phyloP scores from a whole-genome alignment of 2,329 filamentous ascomycete genomes.

The Sporothrix pseudoabietina region DNA sequence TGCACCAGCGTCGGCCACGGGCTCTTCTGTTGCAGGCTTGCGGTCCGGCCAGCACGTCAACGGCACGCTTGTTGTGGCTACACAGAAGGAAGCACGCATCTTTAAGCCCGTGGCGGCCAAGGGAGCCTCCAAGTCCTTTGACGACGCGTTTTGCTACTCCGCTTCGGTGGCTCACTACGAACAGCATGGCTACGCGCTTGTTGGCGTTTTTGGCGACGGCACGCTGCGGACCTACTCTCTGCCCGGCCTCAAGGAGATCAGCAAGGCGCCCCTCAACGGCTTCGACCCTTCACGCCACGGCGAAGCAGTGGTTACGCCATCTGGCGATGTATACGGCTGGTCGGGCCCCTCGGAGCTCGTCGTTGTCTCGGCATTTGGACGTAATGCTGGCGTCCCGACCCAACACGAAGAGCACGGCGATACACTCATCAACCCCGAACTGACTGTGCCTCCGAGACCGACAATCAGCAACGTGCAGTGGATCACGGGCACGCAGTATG shows the following conservation, averaged over 20 bases:
- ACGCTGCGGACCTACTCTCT: constrained; percentile 79
- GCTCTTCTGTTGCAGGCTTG: constrained; percentile 72
- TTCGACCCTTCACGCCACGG: constrained; percentile 73
- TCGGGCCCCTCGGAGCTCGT: constrained; percentile 83
- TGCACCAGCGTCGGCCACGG: constrained; percentile 73
- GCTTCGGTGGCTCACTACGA: constrained; percentile 76
- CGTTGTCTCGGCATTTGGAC: constrained; percentile 80
- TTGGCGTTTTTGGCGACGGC: constrained; percentile 83
- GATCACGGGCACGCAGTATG: constrained; percentile 91
- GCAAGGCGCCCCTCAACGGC: constrained; percentile 64
- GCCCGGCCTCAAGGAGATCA: constrained; percentile 85
- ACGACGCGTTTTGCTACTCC: constrained; percentile 77
- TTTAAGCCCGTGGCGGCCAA: constrained; percentile 84
- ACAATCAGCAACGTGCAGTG: constrained; percentile 96
- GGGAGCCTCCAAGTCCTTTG: constrained; percentile 89
- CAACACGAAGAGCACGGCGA: constrained; percentile 63
- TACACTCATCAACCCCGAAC: constrained; percentile 74
- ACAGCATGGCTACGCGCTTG: constrained; percentile 73
- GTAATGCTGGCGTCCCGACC: constrained; percentile 54
- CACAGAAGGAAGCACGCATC: constrained; percentile 75
- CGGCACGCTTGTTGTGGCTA: constrained; percentile 73
- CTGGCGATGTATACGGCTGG: constrained; percentile 86
- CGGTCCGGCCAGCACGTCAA: constrained; percentile 74
- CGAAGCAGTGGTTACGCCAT: constrained; percentile 70
- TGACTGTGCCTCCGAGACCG: constrained; percentile 74